Evolutionary conservation across 2,329 filamentous ascomycete species (phyloP).

Genomic region (Geosmithia putterillii): DNA sequence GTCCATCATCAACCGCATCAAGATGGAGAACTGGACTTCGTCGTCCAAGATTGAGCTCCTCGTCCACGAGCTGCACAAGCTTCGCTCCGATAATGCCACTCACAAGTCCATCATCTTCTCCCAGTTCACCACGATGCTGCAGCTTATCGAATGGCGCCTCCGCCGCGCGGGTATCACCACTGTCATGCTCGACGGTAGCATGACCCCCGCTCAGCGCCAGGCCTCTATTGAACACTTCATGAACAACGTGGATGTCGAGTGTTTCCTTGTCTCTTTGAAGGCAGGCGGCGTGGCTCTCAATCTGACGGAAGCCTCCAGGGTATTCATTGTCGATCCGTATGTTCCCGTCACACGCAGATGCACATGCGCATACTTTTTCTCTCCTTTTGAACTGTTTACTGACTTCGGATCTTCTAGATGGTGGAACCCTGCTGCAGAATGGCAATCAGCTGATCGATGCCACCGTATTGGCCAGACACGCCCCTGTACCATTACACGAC

Average conservation of each 20-base stretch:
- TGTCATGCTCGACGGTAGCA: slow-evolving; percentile 94
- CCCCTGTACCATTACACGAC: slow-evolving; percentile 84
- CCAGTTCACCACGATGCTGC: slow-evolving; percentile 94
- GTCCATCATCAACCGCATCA: slow-evolving; percentile 96
- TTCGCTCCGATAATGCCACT: slow-evolving; percentile 83
- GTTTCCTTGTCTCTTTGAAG: slow-evolving; percentile 91
- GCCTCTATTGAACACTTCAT: slow-evolving; percentile 94
- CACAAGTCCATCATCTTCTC: slow-evolving; percentile 97
- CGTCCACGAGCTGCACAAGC: slow-evolving; percentile 83
- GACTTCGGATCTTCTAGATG: slow-evolving; percentile 41
- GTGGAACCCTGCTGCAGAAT: slow-evolving; percentile 99
- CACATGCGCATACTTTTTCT: no score
- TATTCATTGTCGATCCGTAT: slow-evolving; percentile 94
- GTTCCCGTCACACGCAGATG: no score
- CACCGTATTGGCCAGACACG: slow-evolving; percentile 93
- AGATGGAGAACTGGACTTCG: slow-evolving; percentile 97
- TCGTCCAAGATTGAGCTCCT: slow-evolving; percentile 97
- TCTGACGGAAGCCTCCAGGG: slow-evolving; percentile 82
- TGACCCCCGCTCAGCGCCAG: slow-evolving; percentile 88
- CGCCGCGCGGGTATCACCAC: slow-evolving; percentile 95
- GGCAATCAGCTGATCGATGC: slow-evolving; percentile 89
- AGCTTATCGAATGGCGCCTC: slow-evolving; percentile 92
- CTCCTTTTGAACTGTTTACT: slow-evolving; percentile 8
- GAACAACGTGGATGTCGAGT: slow-evolving; percentile 87
- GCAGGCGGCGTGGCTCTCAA: slow-evolving; percentile 94